Evolutionary conservation across 768 basidiomycete species (phyloP).

Genomic region (Coprinopsis marcescibilis): DNA sequence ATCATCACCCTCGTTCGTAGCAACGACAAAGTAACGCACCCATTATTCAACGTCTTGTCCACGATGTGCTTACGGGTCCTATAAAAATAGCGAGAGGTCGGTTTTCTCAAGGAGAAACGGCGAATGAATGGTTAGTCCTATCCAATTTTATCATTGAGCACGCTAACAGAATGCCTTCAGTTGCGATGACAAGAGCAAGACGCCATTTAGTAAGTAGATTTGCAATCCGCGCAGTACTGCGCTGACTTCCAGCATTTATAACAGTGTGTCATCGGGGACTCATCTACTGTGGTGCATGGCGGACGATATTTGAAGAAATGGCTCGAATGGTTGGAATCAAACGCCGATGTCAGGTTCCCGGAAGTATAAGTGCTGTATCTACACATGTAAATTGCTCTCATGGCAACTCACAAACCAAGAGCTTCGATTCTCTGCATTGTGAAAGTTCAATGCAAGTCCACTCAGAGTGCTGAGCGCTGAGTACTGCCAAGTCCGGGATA

Average conservation of each 20-base stretch:
- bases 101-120: constrained; percentile 90
- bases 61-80: constrained; percentile 6
- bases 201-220: constrained; percentile 69
- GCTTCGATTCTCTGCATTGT: too few relatives aligned
- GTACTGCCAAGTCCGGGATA: too few relatives aligned
- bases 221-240: not conserved
- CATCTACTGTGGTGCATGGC: constrained; percentile 83
- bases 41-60: not conserved
- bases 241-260: not conserved
- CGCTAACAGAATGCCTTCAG: constrained; percentile 28
- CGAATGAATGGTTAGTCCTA: constrained; percentile 69
- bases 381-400: too few relatives aligned
- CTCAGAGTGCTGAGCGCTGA: too few relatives aligned
- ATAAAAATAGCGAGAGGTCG: constrained; percentile 68
- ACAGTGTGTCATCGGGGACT: constrained; percentile 92
- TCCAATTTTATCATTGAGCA: not conserved
- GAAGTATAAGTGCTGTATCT: constrained; percentile 29
- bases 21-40: constrained; percentile 61
- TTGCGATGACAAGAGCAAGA: constrained; percentile 89
- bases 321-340: constrained; percentile 84
- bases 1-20: constrained; percentile 90
- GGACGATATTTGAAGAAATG: constrained; percentile 81
- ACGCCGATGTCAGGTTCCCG: constrained; percentile 88
- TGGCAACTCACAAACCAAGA: too few relatives aligned
- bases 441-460: too few relatives aligned